Evolutionary conservation across 164 flowering plant species (phyloP), one percentile per base, ranked within the genome.

Genomic region (Piper longum): DNA sequence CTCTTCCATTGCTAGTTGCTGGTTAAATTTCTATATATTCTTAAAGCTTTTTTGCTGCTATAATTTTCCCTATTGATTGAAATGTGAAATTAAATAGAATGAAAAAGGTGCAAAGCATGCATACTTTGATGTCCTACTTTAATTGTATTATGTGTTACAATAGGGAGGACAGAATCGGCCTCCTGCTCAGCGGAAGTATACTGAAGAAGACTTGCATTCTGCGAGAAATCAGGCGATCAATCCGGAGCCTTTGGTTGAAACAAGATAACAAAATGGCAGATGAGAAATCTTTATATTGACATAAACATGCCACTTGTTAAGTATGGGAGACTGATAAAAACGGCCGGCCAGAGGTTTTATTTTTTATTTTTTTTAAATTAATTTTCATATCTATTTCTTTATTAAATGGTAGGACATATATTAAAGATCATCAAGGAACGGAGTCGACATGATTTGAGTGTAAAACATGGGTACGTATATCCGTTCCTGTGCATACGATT

Each of bases 1-100:
- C 82, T 70, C 7, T 43, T 56, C 36, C 36, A 0, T 56, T 8
- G 5, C 36, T 48, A 48, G 9, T 2, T 5, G 52, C 6, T 48
- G 14, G 11, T 48, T 48, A 9, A 9, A 26, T 26, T 9, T 48
- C 14, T 48, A 9, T 9, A 3, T 5, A 5, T 48, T 48, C 52
- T 9, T 5, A 5, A 9, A 5, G 36, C 36, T 48, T 14, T 5
- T 48, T 48, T 48, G 52, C 52, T 48, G 9, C 52, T 48, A 12
- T 48, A 26, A 48, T 26, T 48, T 48, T 48, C 52, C 52, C 14
- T 14, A 48, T 48, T 48, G 52, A 14, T 9, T 48, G 36, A 9
- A 5, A 44, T 44, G 0, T 5, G 2, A 44, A 5, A 44, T 26
- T 26, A 9, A 44, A 44, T 44, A 44, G 48, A 44, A 44, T 9